A percentile compares a stretch with the other conserved stretches of the same genome.
Evolutionary conservation across 1,139 yeast genomes (phyloP).

Genomic region (Debaryomyces sp.): DNA sequence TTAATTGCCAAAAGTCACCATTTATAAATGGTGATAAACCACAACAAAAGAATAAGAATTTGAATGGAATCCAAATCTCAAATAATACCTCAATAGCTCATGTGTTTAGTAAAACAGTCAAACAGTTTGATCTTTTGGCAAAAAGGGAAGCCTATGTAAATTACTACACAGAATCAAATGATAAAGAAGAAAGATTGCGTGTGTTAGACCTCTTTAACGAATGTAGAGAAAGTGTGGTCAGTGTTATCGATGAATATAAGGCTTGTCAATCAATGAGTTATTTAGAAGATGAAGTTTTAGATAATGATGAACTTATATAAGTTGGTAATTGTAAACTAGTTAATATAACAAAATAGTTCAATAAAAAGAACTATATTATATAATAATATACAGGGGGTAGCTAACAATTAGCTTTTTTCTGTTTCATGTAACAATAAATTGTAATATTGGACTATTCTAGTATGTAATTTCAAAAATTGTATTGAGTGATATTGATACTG

Average conservation of each 20-base stretch:
- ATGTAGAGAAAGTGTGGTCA: constrained; percentile 70
- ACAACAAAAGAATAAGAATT: constrained; percentile 29
- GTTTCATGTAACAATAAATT: background rate
- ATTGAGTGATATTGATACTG: background rate
- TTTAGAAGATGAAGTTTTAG: constrained; percentile 43
- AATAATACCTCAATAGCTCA: constrained; percentile 75
- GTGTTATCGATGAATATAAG: constrained; percentile 72
- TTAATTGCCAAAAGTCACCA: constrained; percentile 76
- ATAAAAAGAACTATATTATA: background rate
- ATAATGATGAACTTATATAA: constrained; percentile 13
- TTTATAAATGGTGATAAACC: constrained; percentile 36
- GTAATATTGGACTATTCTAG: too few relatives aligned
- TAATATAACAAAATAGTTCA: background rate
- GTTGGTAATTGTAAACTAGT: constrained; percentile 4
- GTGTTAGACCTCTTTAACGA: constrained; percentile 80
- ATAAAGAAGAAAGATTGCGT: constrained; percentile 38
- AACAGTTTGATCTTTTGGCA: constrained; percentile 79
- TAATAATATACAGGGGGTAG: background rate
- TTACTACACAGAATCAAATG: constrained; percentile 63
- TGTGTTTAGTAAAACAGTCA: constrained; percentile 65
- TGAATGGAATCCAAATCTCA: constrained; percentile 76
- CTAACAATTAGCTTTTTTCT: background rate
- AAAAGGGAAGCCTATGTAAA: constrained; percentile 84
- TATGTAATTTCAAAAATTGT: too few relatives aligned
- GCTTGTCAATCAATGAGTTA: constrained; percentile 59